Evolutionary conservation across 2,329 filamentous ascomycete species (phyloP).

Genomic region (Sporothrix variecibatus): DNA sequence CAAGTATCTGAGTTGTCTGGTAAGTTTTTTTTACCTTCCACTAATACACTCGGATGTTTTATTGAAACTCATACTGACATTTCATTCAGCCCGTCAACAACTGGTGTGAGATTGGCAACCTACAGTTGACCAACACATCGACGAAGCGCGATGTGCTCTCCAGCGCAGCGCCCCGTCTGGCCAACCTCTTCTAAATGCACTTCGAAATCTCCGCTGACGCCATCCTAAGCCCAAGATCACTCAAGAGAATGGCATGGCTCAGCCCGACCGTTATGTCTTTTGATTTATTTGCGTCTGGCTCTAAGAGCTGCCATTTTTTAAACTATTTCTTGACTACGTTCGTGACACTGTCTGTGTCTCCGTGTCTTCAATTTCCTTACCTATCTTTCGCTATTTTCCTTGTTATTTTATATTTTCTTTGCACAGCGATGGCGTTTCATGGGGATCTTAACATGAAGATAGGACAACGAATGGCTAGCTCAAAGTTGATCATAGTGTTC

Average conservation of each 20-base stretch:
- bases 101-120: conserved; percentile 62
- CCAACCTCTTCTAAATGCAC: conserved; percentile 15
- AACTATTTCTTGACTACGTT: neutral
- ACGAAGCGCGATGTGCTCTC: conserved; percentile 33
- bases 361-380: neutral
- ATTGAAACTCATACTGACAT: neutral
- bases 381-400: neutral
- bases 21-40: conserved; percentile 53
- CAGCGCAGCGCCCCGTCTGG: conserved; percentile 12
- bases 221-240: neutral
- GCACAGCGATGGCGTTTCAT: conserved; percentile 31
- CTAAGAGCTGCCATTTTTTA: neutral
- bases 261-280: neutral
- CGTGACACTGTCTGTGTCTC: neutral
- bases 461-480: neutral
- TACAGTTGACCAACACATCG: conserved; percentile 32
- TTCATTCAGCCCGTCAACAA: conserved; percentile 59
- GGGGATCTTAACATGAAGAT: neutral
- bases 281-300: neutral
- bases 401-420: conserved; percentile 2
- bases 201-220: no score
- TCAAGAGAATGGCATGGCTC: neutral
- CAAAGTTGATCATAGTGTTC: neutral
- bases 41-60: neutral
- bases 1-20: conserved; percentile 90